Conservation (phyloP, 768 basidiomycete genomes). For the Postia placenta region DNA sequence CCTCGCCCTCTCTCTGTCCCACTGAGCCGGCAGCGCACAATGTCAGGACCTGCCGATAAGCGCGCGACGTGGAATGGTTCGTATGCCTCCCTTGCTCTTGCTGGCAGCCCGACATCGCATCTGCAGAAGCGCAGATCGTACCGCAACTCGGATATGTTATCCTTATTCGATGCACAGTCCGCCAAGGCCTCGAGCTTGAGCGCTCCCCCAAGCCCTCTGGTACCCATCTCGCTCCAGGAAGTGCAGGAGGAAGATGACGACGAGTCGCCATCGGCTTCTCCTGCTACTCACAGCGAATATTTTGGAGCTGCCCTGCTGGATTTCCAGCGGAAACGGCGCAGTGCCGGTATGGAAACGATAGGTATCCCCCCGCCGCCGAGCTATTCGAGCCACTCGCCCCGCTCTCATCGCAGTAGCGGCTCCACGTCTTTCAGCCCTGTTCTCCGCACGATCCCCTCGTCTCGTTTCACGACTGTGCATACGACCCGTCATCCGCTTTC, state of each 20-base stretch:
- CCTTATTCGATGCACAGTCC: constrained; percentile 31
- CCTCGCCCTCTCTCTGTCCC: constrained; percentile 41
- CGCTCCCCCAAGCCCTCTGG: constrained; percentile 32
- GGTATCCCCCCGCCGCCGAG: constrained; percentile 19
- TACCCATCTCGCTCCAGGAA: constrained; percentile 23
- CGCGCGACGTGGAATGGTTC: constrained; percentile 75
- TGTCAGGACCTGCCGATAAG: constrained; percentile 33
- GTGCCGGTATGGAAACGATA: constrained; percentile 45
- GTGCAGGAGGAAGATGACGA: constrained; percentile 36
- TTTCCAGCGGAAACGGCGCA: constrained; percentile 48
- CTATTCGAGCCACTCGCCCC: constrained; percentile 4
- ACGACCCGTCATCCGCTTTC: constrained; percentile 61
- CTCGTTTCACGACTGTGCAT: constrained; percentile 60
- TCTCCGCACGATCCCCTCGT: constrained; percentile 23
- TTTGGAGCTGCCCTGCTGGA: constrained; percentile 63
- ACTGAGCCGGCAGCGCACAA: constrained; percentile 16
- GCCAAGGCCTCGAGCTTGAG: constrained; percentile 29
- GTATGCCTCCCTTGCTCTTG: constrained; percentile 43
- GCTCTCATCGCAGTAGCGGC: constrained; percentile 6
- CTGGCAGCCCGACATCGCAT: constrained; percentile 41
- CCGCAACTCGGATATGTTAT: constrained; percentile 48
- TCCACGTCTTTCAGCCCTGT: background rate
- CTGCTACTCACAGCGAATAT: constrained; percentile 21
- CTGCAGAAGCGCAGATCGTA: constrained; percentile 38
- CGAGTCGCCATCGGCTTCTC: constrained; percentile 1